Evolutionary conservation across 208 protist species (phyloP), one percentile per base, ranked within the genome.

Genomic region (Leishmania lainsoni): DNA sequence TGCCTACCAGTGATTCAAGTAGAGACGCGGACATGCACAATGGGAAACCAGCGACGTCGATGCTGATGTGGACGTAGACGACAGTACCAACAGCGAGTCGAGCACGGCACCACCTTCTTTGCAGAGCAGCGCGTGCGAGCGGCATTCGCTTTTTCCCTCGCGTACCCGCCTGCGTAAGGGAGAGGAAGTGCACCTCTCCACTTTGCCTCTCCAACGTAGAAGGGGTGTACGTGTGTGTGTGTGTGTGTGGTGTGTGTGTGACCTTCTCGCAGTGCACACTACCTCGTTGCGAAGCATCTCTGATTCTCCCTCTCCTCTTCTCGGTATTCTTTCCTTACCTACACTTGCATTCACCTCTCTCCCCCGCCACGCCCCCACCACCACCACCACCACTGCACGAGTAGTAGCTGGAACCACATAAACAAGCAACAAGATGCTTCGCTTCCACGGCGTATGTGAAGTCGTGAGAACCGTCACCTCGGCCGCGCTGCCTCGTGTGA

Each of bases 341-440:
- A 45, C 42, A 45, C 42, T 45, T 45, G 6, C 42, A 4, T 45
- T 45, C 42, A 45, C 39, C 45, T 29, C 39, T 49, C 45, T 26
- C 10, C 45, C 42, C 68, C 68, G 6, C 32, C 68, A 22, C 5
- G 8, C 29, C 0, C 22, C 61, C 16, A 14, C 61, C 61, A 68
- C n/a, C 26, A 1, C 22, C 45, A 20, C 45, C 9, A 14, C 17
- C 66, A 17, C 45, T 52, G 39, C 10, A 54, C 12, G 68, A 45
- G 22, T 52, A 26, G 68, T 17, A 73, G 32, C 51, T 76, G 51
- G 49, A 76, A 42, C 32, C 49, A 45, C 71, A 59, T 20, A 17
- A 45, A 42, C 42, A 76, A 59, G 54, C 63, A 70, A 32, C 45
- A 61, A 8, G 16, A 84, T 84, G 80, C 52, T 84, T 51, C 80